Evolutionary conservation across 805 yeast genomes (phyloP), one percentile per base, ranked within the genome.

Genomic region (Candida ipomoeae): DNA sequence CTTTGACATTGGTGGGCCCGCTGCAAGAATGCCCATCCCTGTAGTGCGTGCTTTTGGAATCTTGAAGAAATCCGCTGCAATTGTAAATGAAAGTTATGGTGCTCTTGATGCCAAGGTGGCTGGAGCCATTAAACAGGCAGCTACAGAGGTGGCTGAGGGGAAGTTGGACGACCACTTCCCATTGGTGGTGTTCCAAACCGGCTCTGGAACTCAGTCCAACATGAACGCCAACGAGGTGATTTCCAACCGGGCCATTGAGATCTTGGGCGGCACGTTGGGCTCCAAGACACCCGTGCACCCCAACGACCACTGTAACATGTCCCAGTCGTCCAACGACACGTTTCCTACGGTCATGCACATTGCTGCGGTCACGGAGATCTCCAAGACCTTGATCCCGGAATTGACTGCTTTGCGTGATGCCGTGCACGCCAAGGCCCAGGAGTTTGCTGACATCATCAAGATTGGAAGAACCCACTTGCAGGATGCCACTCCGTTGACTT

Each of bases 301-400:
- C 58, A 94, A 94, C 74, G 98, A 94, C 73, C 98, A 94, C 74
- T 95, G 91, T 64, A 94, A 94, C 80, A 91, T 89, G 89, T 88
- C 97, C 17, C 98, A 94, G 76, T 89, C 96, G n/a, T 89, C 97
- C 43, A 94, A 94, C 71, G 99, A 94, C 74, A 94, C 98, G 49
- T 94, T 94, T 87, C 99, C 99, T 60, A 91, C 99, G 35, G 99
- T 92, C 50, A 94, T 94, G 99, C 99, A 94, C 77, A 92, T 94
- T 73, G 97, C 99, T 50, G 97, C 98, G 17, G 97, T 91, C 56
- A 81, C 87, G 40, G 96, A 92, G 76, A 87, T 92, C 73, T 74
- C 85, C 48, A 64, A 80, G 66, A 75, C 78, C 39, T 79, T 94
- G 69, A 60, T 92, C 48, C 99, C 99, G 15, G 88, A 89, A 65